Conservation (phyloP, 2,329 filamentous ascomycete genomes). For the Cytospora paraplurivora region DNA sequence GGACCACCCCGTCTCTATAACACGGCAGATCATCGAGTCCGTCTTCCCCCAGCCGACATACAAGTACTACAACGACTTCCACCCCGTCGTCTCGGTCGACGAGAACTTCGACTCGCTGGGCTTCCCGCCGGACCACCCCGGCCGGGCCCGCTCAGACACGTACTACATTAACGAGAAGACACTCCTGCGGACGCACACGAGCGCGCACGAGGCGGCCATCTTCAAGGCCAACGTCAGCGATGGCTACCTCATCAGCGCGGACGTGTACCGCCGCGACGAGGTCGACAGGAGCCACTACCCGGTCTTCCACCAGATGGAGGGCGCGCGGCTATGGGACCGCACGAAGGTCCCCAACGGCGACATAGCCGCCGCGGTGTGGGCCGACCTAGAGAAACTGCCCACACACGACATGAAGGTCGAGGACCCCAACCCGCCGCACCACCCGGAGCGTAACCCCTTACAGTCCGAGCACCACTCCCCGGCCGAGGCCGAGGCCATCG, state of each 20-base stretch:
- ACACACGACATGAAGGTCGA: conserved; percentile 76
- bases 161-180: conserved; percentile 90
- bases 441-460: conserved; percentile 79
- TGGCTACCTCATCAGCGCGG: conserved; percentile 88
- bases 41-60: conserved; percentile 75
- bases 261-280: conserved; percentile 94
- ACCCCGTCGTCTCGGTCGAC: conserved; percentile 78
- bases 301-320: conserved; percentile 98
- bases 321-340: conserved; percentile 85
- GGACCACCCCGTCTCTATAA: conserved; percentile 89
- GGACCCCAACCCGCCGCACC: conserved; percentile 77
- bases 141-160: conserved; percentile 84
- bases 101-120: conserved; percentile 98
- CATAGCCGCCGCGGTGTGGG: conserved; percentile 66
- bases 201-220: conserved; percentile 84
- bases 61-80: conserved; percentile 75
- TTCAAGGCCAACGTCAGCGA: conserved; percentile 72
- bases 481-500: conserved; percentile 81
- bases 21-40: conserved; percentile 87
- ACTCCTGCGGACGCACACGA: conserved; percentile 89
- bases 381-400: conserved; percentile 72
- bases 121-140: conserved; percentile 85
- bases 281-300: conserved; percentile 96
- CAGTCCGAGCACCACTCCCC: conserved; percentile 70
- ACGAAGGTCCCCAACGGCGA: conserved; percentile 58